Percentiles rank a stretch among this genome's conserved stretches.
Conservation (phyloP, 495 filamentous ascomycete genomes). For the Delitschia confertaspora region DNA sequence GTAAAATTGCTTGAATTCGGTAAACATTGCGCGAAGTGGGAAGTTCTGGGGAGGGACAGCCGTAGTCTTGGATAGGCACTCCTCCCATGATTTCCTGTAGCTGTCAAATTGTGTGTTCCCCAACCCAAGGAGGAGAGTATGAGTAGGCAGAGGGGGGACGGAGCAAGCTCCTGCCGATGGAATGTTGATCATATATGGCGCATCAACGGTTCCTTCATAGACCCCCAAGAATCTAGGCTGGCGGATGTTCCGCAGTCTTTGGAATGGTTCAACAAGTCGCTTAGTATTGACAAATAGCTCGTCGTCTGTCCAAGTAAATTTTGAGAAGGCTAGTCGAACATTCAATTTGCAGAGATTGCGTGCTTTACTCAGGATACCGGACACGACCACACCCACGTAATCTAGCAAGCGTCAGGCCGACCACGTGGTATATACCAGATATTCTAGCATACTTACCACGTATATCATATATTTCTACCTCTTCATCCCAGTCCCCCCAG, state of each 20-base stretch:
- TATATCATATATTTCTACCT: conserved; percentile 28
- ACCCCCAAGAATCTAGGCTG: conserved; percentile 17
- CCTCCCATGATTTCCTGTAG: conserved; percentile 18
- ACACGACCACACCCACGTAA: conserved; percentile 18
- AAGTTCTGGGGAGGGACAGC: conserved; percentile 1
- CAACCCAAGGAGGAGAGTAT: conserved; percentile 1
- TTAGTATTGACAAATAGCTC: conserved; percentile 14
- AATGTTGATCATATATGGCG: conserved; percentile 3
- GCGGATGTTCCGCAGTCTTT: conserved; percentile 19
- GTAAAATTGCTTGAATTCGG: conserved; percentile 21
- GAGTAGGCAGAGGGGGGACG: conserved; percentile 9
- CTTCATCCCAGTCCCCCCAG: conserved; percentile 29
- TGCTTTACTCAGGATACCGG: conserved; percentile 17
- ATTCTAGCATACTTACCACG: conserved; percentile 5
- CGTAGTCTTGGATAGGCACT: conserved; percentile 2
- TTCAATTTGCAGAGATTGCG: conserved; percentile 19
- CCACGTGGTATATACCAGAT: not conserved
- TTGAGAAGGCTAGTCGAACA: conserved; percentile 14
- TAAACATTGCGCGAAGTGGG: conserved; percentile 23
- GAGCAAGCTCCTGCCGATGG: conserved; percentile 5
- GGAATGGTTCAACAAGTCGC: conserved; percentile 20
- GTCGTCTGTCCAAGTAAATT: conserved; percentile 16
- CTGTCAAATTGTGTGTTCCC: conserved; percentile 6
- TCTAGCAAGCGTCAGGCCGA: conserved; percentile 13
- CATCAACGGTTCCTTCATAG: conserved; percentile 3